Percentiles rank a stretch among this genome's conserved stretches.
Evolutionary conservation across 2,329 filamentous ascomycete genomes (phyloP).

Genomic region (Cyphellophora attinorum): DNA sequence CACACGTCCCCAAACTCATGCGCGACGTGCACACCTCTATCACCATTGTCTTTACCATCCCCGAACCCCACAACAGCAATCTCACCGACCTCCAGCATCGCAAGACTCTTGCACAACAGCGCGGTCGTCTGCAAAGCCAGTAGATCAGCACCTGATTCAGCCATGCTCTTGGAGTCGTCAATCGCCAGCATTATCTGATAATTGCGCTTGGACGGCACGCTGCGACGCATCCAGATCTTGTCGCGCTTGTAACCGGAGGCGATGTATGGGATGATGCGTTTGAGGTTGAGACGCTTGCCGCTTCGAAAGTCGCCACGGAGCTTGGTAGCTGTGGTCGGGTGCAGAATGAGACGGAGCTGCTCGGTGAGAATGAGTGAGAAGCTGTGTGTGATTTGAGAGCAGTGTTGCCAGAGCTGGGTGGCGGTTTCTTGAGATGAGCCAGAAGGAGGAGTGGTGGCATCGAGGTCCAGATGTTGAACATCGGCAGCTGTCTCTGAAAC

Average conservation of each 20-base stretch:
- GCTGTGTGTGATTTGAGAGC: conserved; percentile 74
- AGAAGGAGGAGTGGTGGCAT: conserved; percentile 17
- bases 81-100: conserved; percentile 90
- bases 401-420: conserved; percentile 70
- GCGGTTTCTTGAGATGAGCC: conserved; percentile 46
- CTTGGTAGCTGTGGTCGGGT: conserved; percentile 89
- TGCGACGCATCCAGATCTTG: conserved; percentile 99
- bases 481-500: conserved; percentile 41
- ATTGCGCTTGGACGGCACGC: conserved; percentile 79
- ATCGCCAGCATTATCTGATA: conserved; percentile 98
- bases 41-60: conserved; percentile 51
- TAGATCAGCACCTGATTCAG: conserved; percentile 63
- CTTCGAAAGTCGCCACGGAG: conserved; percentile 95
- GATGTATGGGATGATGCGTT: conserved; percentile 98
- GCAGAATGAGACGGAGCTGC: conserved; percentile 89
- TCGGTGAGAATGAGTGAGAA: conserved; percentile 86
- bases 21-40: conserved; percentile 62
- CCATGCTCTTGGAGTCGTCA: conserved; percentile 92
- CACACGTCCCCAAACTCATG: conserved; percentile 81
- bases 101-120: conserved; percentile 75
- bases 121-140: conserved; percentile 91
- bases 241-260: conserved; percentile 96
- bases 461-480: conserved; percentile 36
- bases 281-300: conserved; percentile 96
- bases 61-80: conserved; percentile 90